Base-by-base conservation (phyloP, 306 rosid genomes). In the Parietaria judaica region DNA sequence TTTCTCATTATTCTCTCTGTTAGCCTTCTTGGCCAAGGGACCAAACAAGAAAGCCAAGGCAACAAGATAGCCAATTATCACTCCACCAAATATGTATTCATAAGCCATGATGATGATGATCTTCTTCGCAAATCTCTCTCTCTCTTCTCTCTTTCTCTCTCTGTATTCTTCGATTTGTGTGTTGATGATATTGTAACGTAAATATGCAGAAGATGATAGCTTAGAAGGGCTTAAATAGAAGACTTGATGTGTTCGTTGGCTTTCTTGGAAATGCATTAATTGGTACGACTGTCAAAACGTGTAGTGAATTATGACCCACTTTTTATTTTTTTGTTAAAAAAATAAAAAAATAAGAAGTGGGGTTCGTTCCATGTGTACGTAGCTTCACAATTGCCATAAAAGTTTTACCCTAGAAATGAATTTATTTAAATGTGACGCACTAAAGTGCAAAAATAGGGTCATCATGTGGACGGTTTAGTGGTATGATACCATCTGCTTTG, bases 61-160 rank as follows among this genome's bases (percentile, higher is more conserved):
- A 70, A 83, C 41, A 50, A 64, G 34, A 67, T 82, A 79, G 67
- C 80, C 76, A 69, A 81, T 81, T 39, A 83, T 13, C 60, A 79
- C 36, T 17, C 78, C 84, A 13, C 68, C 84, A 12, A 81, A n/a
- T 46, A 71, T 16, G 14, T 52, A 81, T 58, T 58, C 70, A 46
- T 13, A 71, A 64, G 61, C 86, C 94, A 88, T 85, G 13, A 41
- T 41, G 9, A 5, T 41, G 45, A n/a, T 49, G 13, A 49, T 7
- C 50, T 8, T 49, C 66, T 59, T 50, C 56, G 50, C 14, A 52
- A 50, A 34, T 51, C 6, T 31, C 2, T 34, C 11, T 8, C 47
- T 6, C 11, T 12, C 6, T 50, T 6, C 8, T 61, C 23, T 55
- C 35, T 55, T 8, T 11, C 61, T 38, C 23, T 55, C 59, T 34